Evolutionary conservation across 228 moss, liverwort and hornwort genomes (phyloP).

Genomic region (Sphagnum fallax): DNA sequence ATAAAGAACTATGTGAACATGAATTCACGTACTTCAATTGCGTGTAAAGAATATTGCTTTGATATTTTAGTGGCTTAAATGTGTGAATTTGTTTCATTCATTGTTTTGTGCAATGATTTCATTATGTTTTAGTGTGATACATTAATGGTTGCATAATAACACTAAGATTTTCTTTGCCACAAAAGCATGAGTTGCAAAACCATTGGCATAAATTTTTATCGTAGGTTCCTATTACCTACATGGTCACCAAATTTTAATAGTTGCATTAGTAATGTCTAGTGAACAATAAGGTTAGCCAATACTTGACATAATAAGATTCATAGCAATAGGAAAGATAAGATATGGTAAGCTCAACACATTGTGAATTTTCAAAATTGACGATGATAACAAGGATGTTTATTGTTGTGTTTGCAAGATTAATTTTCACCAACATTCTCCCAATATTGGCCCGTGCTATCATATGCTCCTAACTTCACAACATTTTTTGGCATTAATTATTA

Average conservation of each 20-base stretch:
- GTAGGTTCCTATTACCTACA: neutral
- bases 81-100: neutral
- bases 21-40: neutral
- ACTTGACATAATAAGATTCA: too few relatives aligned
- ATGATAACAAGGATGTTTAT: too few relatives aligned
- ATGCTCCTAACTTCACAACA: too few relatives aligned
- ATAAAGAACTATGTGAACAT: too few relatives aligned
- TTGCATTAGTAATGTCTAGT: neutral
- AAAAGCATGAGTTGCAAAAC: neutral
- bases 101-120: neutral
- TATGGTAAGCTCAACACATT: neutral
- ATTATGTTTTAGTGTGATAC: neutral
- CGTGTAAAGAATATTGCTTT: neutral
- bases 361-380: neutral
- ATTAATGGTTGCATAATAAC: neutral
- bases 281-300: too few relatives aligned
- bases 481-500: too few relatives aligned
- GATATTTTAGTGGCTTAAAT: neutral
- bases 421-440: too few relatives aligned
- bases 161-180: neutral
- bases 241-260: neutral
- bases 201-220: neutral
- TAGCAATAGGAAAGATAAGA: too few relatives aligned
- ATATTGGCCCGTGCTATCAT: too few relatives aligned
- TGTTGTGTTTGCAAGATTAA: too few relatives aligned